These are phyloP conservation scores for Paramecium primaurelia DNA, from an alignment of 73 alveolate species.

Conservation along the genomic window DNA sequence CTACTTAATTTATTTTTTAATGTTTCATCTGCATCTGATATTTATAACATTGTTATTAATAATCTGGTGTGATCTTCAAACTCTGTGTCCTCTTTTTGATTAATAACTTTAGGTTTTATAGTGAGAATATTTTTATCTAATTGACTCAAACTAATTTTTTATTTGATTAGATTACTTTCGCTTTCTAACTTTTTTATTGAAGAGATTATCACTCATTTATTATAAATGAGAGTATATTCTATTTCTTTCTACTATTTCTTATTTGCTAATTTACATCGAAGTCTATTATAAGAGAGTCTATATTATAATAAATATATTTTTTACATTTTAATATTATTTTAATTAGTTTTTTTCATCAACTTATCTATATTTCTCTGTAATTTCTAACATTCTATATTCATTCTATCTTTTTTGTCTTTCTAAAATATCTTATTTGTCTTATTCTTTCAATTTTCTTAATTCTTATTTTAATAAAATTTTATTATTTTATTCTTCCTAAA, in stretches of 20 bases:
- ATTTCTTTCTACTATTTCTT: neutral
- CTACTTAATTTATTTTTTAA: neutral
- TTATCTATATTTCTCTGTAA: neutral
- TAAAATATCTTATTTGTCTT: neutral
- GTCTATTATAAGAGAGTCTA: neutral
- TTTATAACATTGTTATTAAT: neutral
- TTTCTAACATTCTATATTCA: neutral
- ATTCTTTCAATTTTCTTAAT: neutral
- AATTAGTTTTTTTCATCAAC: neutral
- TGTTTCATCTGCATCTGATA: neutral
- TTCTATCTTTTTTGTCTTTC: neutral
- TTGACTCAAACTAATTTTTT: neutral
- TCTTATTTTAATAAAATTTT: neutral
- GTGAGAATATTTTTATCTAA: neutral
- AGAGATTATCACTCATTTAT: slow-evolving; percentile 1
- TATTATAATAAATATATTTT: neutral
- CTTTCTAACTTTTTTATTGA: neutral
- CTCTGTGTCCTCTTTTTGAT: neutral
- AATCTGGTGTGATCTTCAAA: neutral
- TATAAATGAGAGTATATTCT: neutral
- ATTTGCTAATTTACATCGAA: neutral
- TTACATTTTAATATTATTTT: neutral
- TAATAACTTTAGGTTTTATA: neutral
- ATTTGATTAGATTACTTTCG: neutral
- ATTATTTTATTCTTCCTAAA: neutral